Conservation (phyloP, 2,329 filamentous ascomycete species). For the Venturia effusa region DNA sequence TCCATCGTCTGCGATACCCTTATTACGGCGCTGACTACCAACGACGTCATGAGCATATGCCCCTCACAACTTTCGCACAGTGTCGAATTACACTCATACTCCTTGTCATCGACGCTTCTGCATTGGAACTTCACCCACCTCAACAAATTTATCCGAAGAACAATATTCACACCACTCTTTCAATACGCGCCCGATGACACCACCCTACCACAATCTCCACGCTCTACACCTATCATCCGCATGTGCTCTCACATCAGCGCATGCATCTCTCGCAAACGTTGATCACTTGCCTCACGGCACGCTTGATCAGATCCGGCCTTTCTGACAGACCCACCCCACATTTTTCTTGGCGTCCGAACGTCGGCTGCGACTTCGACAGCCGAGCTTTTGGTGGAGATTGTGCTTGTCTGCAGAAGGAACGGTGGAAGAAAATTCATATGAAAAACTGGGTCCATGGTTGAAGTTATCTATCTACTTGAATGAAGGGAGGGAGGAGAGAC, state of each 20-base stretch:
- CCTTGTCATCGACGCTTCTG: not conserved
- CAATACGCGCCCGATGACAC: not conserved
- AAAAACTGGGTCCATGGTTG: not conserved
- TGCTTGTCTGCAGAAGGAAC: not conserved
- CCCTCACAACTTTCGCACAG: not conserved
- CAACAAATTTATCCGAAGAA: not conserved
- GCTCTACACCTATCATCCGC: not conserved
- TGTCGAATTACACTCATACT: not conserved
- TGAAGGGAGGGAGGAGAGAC: not conserved
- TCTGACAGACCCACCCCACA: not conserved
- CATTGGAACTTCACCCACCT: not conserved
- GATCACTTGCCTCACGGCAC: not conserved
- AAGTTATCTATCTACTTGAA: not conserved
- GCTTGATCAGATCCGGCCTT: not conserved
- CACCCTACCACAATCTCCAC: not conserved
- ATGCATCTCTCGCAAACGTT: not conserved
- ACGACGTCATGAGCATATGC: not conserved
- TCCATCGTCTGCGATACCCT: conserved; percentile 4
- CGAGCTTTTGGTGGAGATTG: not conserved
- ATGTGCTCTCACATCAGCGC: not conserved
- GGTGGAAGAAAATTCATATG: not conserved
- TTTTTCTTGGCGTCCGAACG: not conserved
- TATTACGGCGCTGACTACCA: not conserved
- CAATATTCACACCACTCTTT: not conserved
- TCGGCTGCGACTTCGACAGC: not conserved